Evolutionary conservation across 768 basidiomycete species (phyloP).

Genomic region (Termitomyces sp.): DNA sequence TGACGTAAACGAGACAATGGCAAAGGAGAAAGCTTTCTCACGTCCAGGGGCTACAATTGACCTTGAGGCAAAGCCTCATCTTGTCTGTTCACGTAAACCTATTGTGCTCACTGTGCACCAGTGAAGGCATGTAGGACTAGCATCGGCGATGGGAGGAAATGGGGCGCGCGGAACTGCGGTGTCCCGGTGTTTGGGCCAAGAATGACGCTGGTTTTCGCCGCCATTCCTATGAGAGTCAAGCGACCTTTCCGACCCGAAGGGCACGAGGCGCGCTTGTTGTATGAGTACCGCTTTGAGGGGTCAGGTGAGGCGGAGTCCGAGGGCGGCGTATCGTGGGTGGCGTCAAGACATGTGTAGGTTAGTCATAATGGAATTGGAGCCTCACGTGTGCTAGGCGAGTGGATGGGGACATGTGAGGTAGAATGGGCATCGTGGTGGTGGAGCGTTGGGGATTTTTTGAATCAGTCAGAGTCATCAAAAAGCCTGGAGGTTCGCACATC

Average conservation of each 20-base stretch:
- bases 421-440: not conserved
- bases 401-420: no score
- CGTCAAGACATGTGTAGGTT: not conserved
- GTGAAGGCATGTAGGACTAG: not conserved
- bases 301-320: not conserved
- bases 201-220: not conserved
- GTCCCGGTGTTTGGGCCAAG: not conserved
- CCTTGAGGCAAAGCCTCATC: not conserved
- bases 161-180: not conserved
- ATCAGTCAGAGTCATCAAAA: not conserved
- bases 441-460: not conserved
- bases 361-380: not conserved
- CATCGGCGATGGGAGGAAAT: not conserved
- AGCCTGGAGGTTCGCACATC: not conserved
- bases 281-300: not conserved
- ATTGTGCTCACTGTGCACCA: not conserved
- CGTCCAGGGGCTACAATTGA: not conserved
- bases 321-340: conserved; percentile 1
- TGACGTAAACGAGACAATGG: not conserved
- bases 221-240: not conserved
- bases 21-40: not conserved
- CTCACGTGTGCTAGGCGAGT: not conserved
- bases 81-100: not conserved
- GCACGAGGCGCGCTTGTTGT: not conserved
- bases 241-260: no score